Evolutionary conservation across 495 filamentous ascomycete genomes (phyloP).

Genomic region (Aspergillus baeticus): DNA sequence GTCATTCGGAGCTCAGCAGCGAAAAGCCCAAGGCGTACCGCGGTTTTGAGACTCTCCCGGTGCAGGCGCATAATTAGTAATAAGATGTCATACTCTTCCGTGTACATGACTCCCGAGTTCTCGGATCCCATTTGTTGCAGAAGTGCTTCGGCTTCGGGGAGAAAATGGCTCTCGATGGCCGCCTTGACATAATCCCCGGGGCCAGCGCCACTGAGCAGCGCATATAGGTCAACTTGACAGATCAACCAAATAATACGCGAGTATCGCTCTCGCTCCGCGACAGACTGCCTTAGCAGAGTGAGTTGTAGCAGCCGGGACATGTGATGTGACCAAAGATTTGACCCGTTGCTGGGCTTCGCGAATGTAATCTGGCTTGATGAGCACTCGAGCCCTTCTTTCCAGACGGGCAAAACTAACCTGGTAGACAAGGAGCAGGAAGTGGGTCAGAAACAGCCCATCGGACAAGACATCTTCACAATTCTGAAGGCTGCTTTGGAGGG

Average conservation of each 20-base stretch:
- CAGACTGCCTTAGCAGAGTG: conserved; percentile 43
- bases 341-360: conserved; percentile 37
- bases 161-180: conserved; percentile 48
- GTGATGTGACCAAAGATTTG: conserved; percentile 56
- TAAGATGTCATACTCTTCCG: conserved; percentile 37
- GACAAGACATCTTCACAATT: conserved; percentile 52
- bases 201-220: conserved; percentile 53
- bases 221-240: conserved; percentile 55
- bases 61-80: conserved; percentile 45
- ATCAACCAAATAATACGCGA: conserved; percentile 56
- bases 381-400: not conserved
- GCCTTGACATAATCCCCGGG: conserved; percentile 49
- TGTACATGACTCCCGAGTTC: conserved; percentile 32
- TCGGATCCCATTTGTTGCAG: conserved; percentile 29
- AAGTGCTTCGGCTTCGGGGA: conserved; percentile 39
- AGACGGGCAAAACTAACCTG: conserved; percentile 40
- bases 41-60: conserved; percentile 40
- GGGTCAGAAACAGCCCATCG: conserved; percentile 56
- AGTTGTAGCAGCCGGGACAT: conserved; percentile 55
- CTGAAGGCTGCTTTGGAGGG: conserved; percentile 45
- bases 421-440: conserved; percentile 61
- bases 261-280: conserved; percentile 46
- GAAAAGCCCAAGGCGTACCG: conserved; percentile 42
- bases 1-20: conserved; percentile 35
- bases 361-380: conserved; percentile 40